Evolutionary conservation across 495 filamentous ascomycete genomes (phyloP), one percentile per base, ranked within the genome.

Genomic region (Hypomontagnella monticulosa): DNA sequence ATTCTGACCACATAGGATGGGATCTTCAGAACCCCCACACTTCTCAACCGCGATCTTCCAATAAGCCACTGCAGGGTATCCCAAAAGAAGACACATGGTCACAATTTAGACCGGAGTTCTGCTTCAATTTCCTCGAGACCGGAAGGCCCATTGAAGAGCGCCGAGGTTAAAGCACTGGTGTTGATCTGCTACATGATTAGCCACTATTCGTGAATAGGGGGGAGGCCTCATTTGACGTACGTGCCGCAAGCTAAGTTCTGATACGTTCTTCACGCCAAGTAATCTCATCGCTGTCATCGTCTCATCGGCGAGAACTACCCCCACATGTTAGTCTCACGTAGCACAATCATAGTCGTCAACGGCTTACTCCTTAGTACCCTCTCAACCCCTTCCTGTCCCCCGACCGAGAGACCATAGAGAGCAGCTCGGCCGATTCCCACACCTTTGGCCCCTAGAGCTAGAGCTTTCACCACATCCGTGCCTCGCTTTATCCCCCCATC

Each of bases 401-500:
- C 93, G 61, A 88, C 91, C 15, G 85, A 87, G 5, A 91, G 77
- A 3, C 88, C 91, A 64, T 87, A 96, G 38, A 95, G 74, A 66
- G 89, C 85, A 48, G 89, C 83, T 48, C 91, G 78, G 3, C 91
- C 91, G 56, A 95, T 84, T 11, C 91, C 91, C 1, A 93, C 91
- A 12, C 87, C 90, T 61, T 81, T 90, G 0, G 91, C 91, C 19
- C 91, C 91, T 30, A 95, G 73, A 72, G 87, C 90, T 15, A 94
- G 77, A 16, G 91, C 90, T 76, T 91, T 93, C 32, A 93, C 88
- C 1, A 91, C 84, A 78, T 93, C 90, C 4, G 90, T 92, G 9
- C 91, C 91, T 40, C 91, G 80, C 66, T 84, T 84, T 49, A 94
- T 87, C 3, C 91, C 91, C 8, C 91, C 91, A 71, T 95, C 91